A percentile compares a stretch with the other conserved stretches of the same genome.
Conservation (phyloP, 805 yeast genomes). For the Pichia gijzeniarum region DNA sequence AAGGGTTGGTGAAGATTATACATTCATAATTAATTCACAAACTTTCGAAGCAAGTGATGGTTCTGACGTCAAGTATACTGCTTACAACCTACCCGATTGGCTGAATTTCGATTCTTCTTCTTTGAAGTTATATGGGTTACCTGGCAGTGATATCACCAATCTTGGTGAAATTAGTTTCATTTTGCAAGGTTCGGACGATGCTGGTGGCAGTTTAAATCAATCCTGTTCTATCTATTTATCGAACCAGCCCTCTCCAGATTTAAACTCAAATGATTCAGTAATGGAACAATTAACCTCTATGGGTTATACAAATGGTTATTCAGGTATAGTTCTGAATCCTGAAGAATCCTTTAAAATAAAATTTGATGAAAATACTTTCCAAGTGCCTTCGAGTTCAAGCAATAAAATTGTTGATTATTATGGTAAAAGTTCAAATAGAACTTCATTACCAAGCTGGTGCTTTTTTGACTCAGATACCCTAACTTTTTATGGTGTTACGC, state of each 20-base stretch:
- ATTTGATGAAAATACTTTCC: slow-evolving; percentile 59
- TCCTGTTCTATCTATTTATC: slow-evolving; percentile 51
- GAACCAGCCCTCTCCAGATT: slow-evolving; percentile 44
- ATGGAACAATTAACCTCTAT: slow-evolving; percentile 48
- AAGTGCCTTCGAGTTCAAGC: slow-evolving; percentile 35
- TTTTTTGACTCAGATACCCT: slow-evolving; percentile 55
- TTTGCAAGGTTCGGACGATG: slow-evolving; percentile 54
- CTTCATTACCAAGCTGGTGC: slow-evolving; percentile 91
- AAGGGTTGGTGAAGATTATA: slow-evolving; percentile 52
- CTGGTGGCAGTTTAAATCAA: slow-evolving; percentile 43
- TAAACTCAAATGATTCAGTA: slow-evolving; percentile 37
- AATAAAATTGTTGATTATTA: slow-evolving; percentile 58
- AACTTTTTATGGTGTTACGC: slow-evolving; percentile 82
- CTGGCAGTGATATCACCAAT: slow-evolving; percentile 25
- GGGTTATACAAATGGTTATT: slow-evolving; percentile 72
- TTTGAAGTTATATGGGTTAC: slow-evolving; percentile 66
- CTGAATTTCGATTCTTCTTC: slow-evolving; percentile 57
- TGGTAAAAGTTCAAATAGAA: slow-evolving; percentile 73
- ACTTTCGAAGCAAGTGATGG: slow-evolving; percentile 52
- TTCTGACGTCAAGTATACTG: slow-evolving; percentile 45
- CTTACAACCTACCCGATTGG: slow-evolving; percentile 68
- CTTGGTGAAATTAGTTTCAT: slow-evolving; percentile 44
- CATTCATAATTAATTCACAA: slow-evolving; percentile 60
- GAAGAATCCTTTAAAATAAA: slow-evolving; percentile 58
- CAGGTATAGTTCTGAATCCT: slow-evolving; percentile 68